Base-by-base conservation (phyloP, 1,284 basidiomycete species). In the Fomitopsis betulina region DNA sequence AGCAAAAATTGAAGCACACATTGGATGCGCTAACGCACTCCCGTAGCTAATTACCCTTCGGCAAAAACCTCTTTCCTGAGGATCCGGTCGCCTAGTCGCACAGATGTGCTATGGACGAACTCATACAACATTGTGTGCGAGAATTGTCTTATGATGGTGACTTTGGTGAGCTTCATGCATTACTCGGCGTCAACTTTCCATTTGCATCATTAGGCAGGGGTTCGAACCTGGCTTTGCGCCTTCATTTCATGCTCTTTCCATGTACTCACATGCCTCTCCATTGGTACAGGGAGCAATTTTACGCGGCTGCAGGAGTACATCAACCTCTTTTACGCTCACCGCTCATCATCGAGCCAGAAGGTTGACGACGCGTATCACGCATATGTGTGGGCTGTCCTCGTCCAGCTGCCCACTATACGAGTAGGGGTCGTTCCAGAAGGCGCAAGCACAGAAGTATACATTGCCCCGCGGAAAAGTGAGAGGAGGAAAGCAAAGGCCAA, bases 141-240 rank as follows among this genome's bases (percentile, higher is more conserved):
- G 87, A 93, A 70, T 77, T 93, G 23, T 82, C 90, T 8, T 91
- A 91, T 69, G 90, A 93, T 62, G 90, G 91, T n/a, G 90, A 92
- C 68, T 76, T 87, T 35, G 88, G 88, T 89, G 67, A 75, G 84
- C 77, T 35, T 63, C 39, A 17, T 56, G 23, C 32, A 15, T 33
- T 27, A 12, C n/a, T 27, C 21, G 40, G 33, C 32, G 35, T 13
- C 50, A 40, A 19, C 12, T 27, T 38, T 9, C n/a, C 8, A 21
- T 12, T 52, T 32, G 37, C 30, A 37, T 23, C 43, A 13, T 21
- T 37, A 39, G 37, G 38, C 69, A 66, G 65, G 63, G 68, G 73
- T 74, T 75, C 73, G 73, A 75, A 68, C 62, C 74, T 50, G 51
- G 30, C 58, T 60, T 27, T 19, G 13, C 25, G 32, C 37, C 17